A percentile compares a stretch with the other conserved stretches of the same genome.
Evolutionary conservation across 2,329 filamentous ascomycete genomes (phyloP).

Genomic region (Diaporthe amygdali): DNA sequence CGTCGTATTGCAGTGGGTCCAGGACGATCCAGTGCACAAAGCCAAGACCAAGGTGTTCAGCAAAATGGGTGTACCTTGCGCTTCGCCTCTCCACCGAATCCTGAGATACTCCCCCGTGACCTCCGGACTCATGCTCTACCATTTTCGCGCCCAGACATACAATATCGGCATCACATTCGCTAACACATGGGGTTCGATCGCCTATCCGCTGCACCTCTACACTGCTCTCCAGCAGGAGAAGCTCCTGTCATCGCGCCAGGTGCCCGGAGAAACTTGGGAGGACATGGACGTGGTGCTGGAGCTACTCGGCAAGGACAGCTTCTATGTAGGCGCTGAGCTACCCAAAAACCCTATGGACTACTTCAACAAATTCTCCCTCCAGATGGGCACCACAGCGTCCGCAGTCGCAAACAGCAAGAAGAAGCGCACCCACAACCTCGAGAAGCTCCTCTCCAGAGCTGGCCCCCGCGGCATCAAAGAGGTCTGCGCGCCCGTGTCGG

Average conservation of each 20-base stretch:
- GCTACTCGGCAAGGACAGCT: constrained; percentile 35
- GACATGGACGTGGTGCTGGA: constrained; percentile 44
- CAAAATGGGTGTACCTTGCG: neutral
- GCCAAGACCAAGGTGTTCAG: constrained; percentile 12
- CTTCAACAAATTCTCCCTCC: constrained; percentile 42
- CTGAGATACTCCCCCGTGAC: constrained; percentile 42
- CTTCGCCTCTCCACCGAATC: constrained; percentile 33
- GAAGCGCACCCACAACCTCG: constrained; percentile 26
- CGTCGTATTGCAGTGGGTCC: neutral
- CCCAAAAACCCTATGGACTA: constrained; percentile 40
- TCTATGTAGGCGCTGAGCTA: constrained; percentile 41
- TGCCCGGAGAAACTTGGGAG: constrained; percentile 33
- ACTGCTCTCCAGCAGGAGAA: constrained; percentile 41
- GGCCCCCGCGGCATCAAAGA: constrained; percentile 38
- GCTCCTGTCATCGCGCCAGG: constrained; percentile 25
- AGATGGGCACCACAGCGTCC: constrained; percentile 41
- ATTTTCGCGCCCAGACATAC: constrained; percentile 37
- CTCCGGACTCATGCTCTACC: constrained; percentile 43
- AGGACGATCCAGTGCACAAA: neutral
- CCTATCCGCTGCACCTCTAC: constrained; percentile 46
- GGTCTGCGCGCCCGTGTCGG: constrained; percentile 35
- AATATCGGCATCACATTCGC: constrained; percentile 38
- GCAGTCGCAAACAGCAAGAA: constrained; percentile 31
- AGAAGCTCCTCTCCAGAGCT: constrained; percentile 30
- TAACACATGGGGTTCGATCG: constrained; percentile 45